Base-by-base conservation (phyloP, 2,329 filamentous ascomycete species). In the Pseudogymnoascus sp. region DNA sequence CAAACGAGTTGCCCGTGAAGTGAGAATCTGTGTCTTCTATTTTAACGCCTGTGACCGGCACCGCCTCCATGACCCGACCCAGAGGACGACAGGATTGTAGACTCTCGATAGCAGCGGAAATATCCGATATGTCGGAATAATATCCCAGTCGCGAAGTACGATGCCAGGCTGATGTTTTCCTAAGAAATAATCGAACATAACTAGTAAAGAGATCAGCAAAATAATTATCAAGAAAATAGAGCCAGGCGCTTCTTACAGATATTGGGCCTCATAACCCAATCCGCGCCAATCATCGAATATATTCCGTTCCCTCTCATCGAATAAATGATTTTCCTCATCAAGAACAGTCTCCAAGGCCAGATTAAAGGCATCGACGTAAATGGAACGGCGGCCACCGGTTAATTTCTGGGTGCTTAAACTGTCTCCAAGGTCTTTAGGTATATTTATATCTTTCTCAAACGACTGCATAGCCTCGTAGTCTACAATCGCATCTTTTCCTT, bases 341-440 rank as follows among this genome's bases (percentile, higher is more conserved):
- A 97, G 75, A 3, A 99, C 94, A 0, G 90, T 96, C 61, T 92
- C 86, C 56, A 99, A 76, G 2, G 92, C 90, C 12, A 97, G 77
- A 68, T 96, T 96, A 77, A 99, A 99, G 0, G 94, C 94, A 74
- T 99, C 94, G 15, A 96, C 90, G 68, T 99, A 99, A 60, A 99
- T 90, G 1, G 92, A 97, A 68, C 86, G 95, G 70, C 84, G 85
- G 0, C 90, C 90, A 67, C 80, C 83, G 3, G 84, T 74, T 90
- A 90, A 96, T 62, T 75, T 80, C 57, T 76, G 77, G 58, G 83
- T 74, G 61, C 78, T 78, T 12, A 87, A 69, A 6, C 81, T 76
- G 35, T 77, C 74, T 63, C 79, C 77, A 4, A 77, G 68, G 64
- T 67, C 59, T 62, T 72, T 68, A 33, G 68, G 67, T 7, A 76